Conservation (phyloP, 495 filamentous ascomycete species). For the Glarea lozoyensis region DNA sequence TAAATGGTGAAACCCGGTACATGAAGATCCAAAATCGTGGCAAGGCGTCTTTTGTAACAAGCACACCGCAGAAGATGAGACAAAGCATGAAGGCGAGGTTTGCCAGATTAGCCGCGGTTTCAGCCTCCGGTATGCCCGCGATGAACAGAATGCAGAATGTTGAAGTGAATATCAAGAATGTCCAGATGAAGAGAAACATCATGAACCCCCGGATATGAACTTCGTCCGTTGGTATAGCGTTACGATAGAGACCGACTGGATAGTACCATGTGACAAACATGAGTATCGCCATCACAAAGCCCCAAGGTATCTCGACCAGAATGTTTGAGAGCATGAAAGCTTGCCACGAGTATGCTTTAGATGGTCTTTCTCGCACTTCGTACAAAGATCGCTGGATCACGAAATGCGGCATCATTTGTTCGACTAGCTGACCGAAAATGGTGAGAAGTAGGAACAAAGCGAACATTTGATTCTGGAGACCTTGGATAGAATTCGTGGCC, state of each 20-base stretch:
- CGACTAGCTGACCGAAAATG: conserved; percentile 63
- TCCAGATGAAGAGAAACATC: conserved; percentile 9
- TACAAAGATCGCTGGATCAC: conserved; percentile 68
- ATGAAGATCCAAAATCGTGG: conserved; percentile 79
- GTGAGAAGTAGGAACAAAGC: conserved; percentile 71
- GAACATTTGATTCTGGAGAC: conserved; percentile 80
- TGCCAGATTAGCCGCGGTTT: conserved; percentile 66
- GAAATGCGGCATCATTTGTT: conserved; percentile 81
- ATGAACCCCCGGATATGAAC: conserved; percentile 36
- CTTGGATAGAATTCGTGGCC: conserved; percentile 57
- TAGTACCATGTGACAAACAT: conserved; percentile 55
- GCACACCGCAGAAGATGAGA: conserved; percentile 51
- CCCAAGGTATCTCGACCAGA: conserved; percentile 66
- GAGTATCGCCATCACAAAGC: conserved; percentile 55
- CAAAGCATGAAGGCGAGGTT: conserved; percentile 53
- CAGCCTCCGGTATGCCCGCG: conserved; percentile 36
- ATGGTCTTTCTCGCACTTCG: conserved; percentile 76
- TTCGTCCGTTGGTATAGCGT: conserved; percentile 46
- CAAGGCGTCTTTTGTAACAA: conserved; percentile 47
- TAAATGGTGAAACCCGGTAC: conserved; percentile 67
- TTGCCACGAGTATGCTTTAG: conserved; percentile 74
- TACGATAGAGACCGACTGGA: conserved; percentile 22
- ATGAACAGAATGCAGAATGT: conserved; percentile 52
- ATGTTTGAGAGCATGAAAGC: conserved; percentile 74
- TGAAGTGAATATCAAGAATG: conserved; percentile 56